A percentile compares a stretch with the other conserved stretches of the same genome.
phyloP scores from a whole-genome alignment of 371 early-diverging fungal species.

The Lichtheimia hyalospora region DNA sequence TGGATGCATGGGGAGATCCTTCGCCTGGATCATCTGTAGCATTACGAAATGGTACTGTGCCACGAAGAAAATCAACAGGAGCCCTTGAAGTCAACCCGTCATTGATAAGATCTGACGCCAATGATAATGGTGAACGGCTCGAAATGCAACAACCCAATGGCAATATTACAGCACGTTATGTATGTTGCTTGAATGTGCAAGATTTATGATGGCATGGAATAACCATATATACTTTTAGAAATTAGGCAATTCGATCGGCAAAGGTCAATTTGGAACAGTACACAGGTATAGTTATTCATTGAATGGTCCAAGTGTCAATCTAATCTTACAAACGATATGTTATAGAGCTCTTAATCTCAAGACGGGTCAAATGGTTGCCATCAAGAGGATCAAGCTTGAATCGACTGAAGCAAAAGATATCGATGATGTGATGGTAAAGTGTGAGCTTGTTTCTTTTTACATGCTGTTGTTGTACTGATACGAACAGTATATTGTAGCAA shows the following conservation, averaged over 20 bases:
- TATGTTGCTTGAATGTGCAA: conserved; percentile 7
- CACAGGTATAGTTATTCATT: conserved; percentile 41
- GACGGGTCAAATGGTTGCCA: conserved; percentile 84
- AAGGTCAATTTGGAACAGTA: conserved; percentile 88
- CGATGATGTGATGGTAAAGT: conserved; percentile 41
- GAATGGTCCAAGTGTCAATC: neutral
- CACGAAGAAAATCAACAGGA: conserved; percentile 25
- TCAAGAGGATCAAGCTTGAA: conserved; percentile 76
- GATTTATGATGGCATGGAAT: neutral
- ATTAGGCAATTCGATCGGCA: conserved; percentile 83
- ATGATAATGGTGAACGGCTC: conserved; percentile 12
- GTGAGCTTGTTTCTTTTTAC: neutral
- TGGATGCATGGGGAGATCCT: conserved; percentile 3
- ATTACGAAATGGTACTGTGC: neutral
- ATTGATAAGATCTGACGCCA: neutral
- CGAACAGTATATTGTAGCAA: conserved; percentile 36
- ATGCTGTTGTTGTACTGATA: neutral
- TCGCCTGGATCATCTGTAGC: neutral
- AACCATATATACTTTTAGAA: conserved; percentile 35
- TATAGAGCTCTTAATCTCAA: conserved; percentile 73
- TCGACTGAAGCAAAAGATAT: conserved; percentile 45
- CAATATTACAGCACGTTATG: conserved; percentile 20
- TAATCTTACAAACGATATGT: conserved; percentile 12
- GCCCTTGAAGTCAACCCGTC: conserved; percentile 1
- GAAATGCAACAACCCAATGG: conserved; percentile 13